These are phyloP conservation scores for Aspergillus neoniger DNA, from an alignment of 2,329 filamentous ascomycete genomes.

Conservation along the genomic window DNA sequence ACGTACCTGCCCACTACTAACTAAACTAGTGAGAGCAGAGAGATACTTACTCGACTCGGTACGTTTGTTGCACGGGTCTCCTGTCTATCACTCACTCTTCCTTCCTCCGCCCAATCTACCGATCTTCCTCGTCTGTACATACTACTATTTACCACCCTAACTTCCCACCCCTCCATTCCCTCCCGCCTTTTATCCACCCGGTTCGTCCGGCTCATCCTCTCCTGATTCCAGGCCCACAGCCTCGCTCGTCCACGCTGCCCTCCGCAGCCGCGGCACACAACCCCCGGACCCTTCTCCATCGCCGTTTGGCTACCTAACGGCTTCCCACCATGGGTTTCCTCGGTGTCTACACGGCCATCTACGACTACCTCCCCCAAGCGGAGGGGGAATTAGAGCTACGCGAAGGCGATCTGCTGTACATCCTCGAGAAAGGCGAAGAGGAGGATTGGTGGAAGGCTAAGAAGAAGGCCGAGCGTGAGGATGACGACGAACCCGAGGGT, in stretches of 20 bases:
- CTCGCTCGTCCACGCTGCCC: conserved; percentile 14
- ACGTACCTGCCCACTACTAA: conserved; percentile 8
- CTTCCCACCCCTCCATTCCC: not conserved
- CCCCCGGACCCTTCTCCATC: conserved; percentile 1
- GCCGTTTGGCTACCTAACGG: conserved; percentile 5
- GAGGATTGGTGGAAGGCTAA: conserved; percentile 96
- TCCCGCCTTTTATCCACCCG: not conserved
- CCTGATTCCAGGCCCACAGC: conserved; percentile 3
- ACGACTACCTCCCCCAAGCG: conserved; percentile 87
- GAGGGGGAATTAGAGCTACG: conserved; percentile 80
- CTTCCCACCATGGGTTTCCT: conserved; percentile 75
- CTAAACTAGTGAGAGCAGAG: no score
- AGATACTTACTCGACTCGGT: not conserved
- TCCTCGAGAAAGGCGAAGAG: conserved; percentile 76
- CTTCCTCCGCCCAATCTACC: not conserved
- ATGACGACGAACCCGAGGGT: conserved; percentile 88
- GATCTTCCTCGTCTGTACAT: not conserved
- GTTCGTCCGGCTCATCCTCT: not conserved
- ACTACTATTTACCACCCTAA: not conserved
- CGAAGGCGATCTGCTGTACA: conserved; percentile 86
- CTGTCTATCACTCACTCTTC: not conserved
- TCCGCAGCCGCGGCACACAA: conserved; percentile 14
- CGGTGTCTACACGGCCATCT: conserved; percentile 85
- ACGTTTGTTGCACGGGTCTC: conserved; percentile 1
- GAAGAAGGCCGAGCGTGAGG: conserved; percentile 79